Evolutionary conservation across 768 basidiomycete species (phyloP).

Genomic region (Kwoniella newhampshirensis): DNA sequence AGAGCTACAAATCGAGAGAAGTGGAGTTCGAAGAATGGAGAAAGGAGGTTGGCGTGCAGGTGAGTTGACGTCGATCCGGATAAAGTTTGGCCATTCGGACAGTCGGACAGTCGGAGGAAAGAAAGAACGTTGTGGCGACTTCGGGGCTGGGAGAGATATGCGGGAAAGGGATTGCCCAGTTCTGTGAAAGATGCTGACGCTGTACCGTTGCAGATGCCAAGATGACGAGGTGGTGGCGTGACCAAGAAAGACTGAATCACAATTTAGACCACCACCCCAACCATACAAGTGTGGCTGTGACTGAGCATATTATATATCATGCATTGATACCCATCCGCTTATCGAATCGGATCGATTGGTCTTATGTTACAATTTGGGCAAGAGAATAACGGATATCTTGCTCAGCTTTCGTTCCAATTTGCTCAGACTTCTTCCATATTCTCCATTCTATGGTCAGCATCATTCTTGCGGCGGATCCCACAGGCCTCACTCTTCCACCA

Average conservation of each 20-base stretch:
- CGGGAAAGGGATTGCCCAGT: too few species aligned
- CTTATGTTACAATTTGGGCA: background rate
- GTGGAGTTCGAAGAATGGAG: conserved; percentile 50
- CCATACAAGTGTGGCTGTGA: background rate
- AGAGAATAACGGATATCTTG: background rate
- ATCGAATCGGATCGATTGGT: background rate
- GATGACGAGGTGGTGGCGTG: conserved; percentile 4
- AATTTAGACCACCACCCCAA: too few species aligned
- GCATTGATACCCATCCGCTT: conserved; percentile 15
- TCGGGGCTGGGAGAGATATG: too few species aligned
- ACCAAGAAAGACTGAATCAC: background rate
- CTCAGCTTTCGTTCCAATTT: background rate
- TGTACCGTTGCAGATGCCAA: conserved; percentile 14
- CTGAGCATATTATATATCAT: conserved; percentile 17
- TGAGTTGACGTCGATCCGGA: conserved; percentile 21
- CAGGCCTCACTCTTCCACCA: conserved; percentile 12
- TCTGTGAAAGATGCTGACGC: background rate
- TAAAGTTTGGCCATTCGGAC: background rate
- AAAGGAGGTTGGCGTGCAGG: conserved; percentile 61
- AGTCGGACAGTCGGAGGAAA: too few species aligned
- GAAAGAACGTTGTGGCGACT: too few species aligned
- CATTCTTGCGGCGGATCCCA: background rate
- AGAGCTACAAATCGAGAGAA: conserved; percentile 70
- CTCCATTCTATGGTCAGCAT: background rate
- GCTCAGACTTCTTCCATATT: background rate